Percentiles rank a stretch among this genome's conserved stretches.
phyloP scores from a whole-genome alignment of 1,284 basidiomycete species.

The Tremellales sp. region DNA sequence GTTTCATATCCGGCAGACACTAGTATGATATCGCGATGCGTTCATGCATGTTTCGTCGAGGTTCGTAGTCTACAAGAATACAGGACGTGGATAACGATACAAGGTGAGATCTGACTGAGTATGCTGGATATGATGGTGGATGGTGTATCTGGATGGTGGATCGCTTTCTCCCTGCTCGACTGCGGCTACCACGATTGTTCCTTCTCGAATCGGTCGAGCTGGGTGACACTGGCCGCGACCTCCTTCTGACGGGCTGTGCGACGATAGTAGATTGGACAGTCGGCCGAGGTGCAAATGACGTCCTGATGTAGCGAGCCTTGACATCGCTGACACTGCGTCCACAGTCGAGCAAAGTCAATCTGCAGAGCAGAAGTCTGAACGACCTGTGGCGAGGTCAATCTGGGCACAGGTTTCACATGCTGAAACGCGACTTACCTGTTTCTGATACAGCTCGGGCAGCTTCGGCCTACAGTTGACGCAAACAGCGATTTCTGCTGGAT shows the following conservation, averaged over 20 bases:
- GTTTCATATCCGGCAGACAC: not conserved
- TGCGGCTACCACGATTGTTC: conserved; percentile 41
- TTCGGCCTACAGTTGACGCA: conserved; percentile 85
- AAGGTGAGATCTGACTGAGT: not conserved
- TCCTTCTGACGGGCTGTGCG: conserved; percentile 95
- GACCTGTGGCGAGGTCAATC: conserved; percentile 41
- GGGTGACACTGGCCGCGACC: conserved; percentile 71
- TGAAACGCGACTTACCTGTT: conserved; percentile 58
- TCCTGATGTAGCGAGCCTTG: conserved; percentile 94
- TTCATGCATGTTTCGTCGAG: not conserved
- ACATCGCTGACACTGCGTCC: conserved; percentile 96
- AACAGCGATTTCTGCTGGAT: conserved; percentile 69
- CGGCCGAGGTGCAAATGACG: conserved; percentile 91
- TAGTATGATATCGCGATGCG: not conserved
- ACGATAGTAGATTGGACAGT: conserved; percentile 98
- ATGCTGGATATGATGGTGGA: not conserved
- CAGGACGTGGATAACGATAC: conserved; percentile 5
- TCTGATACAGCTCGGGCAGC: conserved; percentile 84
- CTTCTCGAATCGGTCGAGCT: conserved; percentile 75
- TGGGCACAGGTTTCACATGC: not conserved
- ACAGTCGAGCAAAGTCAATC: conserved; percentile 83
- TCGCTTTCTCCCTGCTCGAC: not conserved
- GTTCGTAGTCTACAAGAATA: conserved; percentile 6
- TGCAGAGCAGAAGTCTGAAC: conserved; percentile 69
- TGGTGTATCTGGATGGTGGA: conserved; percentile 3